Evolutionary conservation across 352 stramenopile species (phyloP).

Genomic region (Halophytophthora polymorphica): DNA sequence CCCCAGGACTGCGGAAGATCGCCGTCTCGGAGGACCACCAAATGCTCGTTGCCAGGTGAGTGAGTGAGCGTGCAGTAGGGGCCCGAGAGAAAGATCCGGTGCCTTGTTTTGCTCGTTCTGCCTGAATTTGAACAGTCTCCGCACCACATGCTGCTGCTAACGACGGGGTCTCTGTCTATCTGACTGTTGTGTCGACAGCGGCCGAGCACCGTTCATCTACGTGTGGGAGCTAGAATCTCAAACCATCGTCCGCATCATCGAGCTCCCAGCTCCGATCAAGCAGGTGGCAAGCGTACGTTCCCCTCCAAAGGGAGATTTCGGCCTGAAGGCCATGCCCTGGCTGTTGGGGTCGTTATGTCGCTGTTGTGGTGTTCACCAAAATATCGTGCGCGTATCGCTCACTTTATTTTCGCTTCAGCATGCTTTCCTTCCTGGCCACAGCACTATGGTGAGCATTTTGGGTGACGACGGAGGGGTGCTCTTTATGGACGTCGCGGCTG

Average conservation of each 20-base stretch:
- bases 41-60: conserved; percentile 74
- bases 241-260: conserved; percentile 83
- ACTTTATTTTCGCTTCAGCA: conserved; percentile 35
- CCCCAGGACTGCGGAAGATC: conserved; percentile 59
- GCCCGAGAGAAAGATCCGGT: neutral
- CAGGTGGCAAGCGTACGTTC: conserved; percentile 52
- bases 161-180: neutral
- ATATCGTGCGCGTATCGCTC: neutral
- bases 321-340: neutral
- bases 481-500: conserved; percentile 68
- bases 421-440: conserved; percentile 54
- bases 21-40: conserved; percentile 73
- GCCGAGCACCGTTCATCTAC: conserved; percentile 72
- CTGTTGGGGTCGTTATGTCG: neutral
- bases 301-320: neutral
- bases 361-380: neutral
- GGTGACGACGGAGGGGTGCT: conserved; percentile 63
- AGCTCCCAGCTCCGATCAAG: conserved; percentile 69
- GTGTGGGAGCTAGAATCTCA: conserved; percentile 84
- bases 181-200: conserved; percentile 27
- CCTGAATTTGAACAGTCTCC: neutral
- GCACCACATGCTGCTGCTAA: neutral
- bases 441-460: conserved; percentile 63
- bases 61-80: neutral
- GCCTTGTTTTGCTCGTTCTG: conserved; percentile 2